These are phyloP conservation scores for Tetracladium maxilliforme DNA, from an alignment of 2,329 filamentous ascomycete species.

Conservation along the genomic window DNA sequence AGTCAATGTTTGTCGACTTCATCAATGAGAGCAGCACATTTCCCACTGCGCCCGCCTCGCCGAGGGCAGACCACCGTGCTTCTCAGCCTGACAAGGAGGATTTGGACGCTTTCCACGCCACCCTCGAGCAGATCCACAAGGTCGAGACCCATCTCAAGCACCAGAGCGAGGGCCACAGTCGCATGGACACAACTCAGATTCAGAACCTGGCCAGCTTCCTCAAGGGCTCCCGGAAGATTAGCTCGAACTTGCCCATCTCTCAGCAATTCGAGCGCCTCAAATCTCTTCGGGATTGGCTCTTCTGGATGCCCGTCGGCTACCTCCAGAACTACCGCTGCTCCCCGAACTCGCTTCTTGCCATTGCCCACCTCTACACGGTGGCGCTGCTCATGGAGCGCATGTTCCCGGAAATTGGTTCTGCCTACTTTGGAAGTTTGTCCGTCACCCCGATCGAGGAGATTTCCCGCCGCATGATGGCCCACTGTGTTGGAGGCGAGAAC, in stretches of 20 bases:
- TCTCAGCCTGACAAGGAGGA: slow-evolving; percentile 55
- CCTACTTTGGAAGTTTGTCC: slow-evolving; percentile 73
- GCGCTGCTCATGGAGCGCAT: slow-evolving; percentile 79
- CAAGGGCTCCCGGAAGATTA: slow-evolving; percentile 56
- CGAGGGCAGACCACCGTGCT: slow-evolving; percentile 39
- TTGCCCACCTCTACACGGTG: slow-evolving; percentile 84
- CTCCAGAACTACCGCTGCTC: slow-evolving; percentile 65
- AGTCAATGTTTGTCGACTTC: slow-evolving; percentile 74
- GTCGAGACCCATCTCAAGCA: slow-evolving; percentile 55
- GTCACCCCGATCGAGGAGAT: slow-evolving; percentile 79
- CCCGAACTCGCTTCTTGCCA: slow-evolving; percentile 63
- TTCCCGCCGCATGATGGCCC: slow-evolving; percentile 55
- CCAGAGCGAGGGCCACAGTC: slow-evolving; percentile 52
- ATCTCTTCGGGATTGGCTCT: slow-evolving; percentile 79
- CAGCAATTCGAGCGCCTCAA: slow-evolving; percentile 86
- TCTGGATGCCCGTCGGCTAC: slow-evolving; percentile 83
- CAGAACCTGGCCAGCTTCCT: slow-evolving; percentile 59
- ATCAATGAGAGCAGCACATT: slow-evolving; percentile 68
- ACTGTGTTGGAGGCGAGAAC: slow-evolving; percentile 44
- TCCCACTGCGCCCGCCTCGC: slow-evolving; percentile 49
- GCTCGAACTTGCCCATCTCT: slow-evolving; percentile 54
- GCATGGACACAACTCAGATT: slow-evolving; percentile 53
- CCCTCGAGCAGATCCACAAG: slow-evolving; percentile 50
- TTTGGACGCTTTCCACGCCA: slow-evolving; percentile 50
- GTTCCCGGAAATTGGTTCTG: slow-evolving; percentile 80